A percentile compares a stretch with the other conserved stretches of the same genome.
phyloP scores from a whole-genome alignment of 257 asterid genomes.

The Solanum chiquidenum region DNA sequence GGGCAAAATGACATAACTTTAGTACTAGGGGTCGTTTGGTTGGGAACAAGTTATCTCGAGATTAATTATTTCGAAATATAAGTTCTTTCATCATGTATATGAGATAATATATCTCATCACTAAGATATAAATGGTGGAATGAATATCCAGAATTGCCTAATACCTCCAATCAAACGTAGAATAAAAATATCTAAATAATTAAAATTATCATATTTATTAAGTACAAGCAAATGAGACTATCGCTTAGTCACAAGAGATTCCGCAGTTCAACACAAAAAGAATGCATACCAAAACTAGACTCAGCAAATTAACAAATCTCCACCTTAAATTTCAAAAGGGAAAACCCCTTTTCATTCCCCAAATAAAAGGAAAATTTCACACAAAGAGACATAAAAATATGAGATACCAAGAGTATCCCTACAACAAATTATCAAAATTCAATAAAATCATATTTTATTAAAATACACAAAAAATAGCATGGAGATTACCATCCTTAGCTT shows the following conservation, averaged over 20 bases:
- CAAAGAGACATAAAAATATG: neutral
- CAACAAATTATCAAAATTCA: neutral
- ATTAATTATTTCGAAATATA: too few species aligned
- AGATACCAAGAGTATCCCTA: neutral
- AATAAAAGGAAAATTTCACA: neutral
- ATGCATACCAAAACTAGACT: too few species aligned
- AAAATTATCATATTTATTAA: too few species aligned
- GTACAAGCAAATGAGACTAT: neutral
- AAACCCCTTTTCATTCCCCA: neutral
- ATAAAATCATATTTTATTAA: neutral
- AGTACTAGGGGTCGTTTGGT: neutral
- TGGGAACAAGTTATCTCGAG: neutral
- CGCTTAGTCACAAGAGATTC: neutral
- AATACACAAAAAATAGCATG: neutral
- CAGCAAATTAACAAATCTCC: neutral
- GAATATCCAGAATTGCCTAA: too few species aligned
- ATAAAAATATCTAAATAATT: too few species aligned
- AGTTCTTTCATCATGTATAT: too few species aligned
- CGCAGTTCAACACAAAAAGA: neutral
- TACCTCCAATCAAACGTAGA: neutral
- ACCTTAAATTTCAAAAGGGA: neutral
- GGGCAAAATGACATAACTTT: neutral
- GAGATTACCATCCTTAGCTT: neutral
- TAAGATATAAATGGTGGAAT: too few species aligned
- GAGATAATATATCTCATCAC: too few species aligned